Evolutionary conservation across 306 rosid species (phyloP), one percentile per base, ranked within the genome.

Genomic region (Astragalus membranaceus): DNA sequence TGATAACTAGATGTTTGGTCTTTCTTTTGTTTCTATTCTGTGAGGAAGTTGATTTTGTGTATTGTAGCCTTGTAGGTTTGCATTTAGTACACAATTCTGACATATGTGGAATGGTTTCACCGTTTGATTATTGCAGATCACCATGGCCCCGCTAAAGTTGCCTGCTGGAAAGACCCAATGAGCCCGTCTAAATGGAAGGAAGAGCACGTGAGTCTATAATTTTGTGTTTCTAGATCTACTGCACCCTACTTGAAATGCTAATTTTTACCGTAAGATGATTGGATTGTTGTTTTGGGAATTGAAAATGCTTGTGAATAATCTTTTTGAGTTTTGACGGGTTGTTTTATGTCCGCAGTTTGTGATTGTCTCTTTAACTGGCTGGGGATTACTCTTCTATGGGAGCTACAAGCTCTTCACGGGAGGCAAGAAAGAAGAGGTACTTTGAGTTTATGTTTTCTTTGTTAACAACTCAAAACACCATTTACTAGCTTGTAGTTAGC

Each of bases 151-250:
- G 81, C 96, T 12, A 91, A 26, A 85, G 80, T 95, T 82, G 86
- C 81, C 70, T 47, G 54, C 35, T 95, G 97, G 99, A 35, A 81
- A 66, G 99, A 95, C 79, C 99, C 99, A 69, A 46, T 74, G 91
- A 91, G 83, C 82, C 99, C 99, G 57, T 81, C 97, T 43, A 84
- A 87, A 75, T 95, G 99, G 99, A 95, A 95, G 93, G 97, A 95
- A 73, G 99, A 95, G 84, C 99, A 95, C 62, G 97, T 95, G 74
- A 85, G 97, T 79, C 42, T 79, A 54, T 63, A 62, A 15, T 67
- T 69, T 73, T 61, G 14, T 57, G 59, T 47, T 71, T 47, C 29
- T 80, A 50, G 58, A 75, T 64, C 26, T 8, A 10, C 65, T 47
- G 7, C 23, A 33, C 33, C 35, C 8, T 13, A 30, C 8, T 37